Percentiles rank a stretch among this genome's conserved stretches.
These are phyloP conservation scores for Saccharomycopsis fodiens DNA, from an alignment of 805 yeast genomes.

Conservation along the genomic window DNA sequence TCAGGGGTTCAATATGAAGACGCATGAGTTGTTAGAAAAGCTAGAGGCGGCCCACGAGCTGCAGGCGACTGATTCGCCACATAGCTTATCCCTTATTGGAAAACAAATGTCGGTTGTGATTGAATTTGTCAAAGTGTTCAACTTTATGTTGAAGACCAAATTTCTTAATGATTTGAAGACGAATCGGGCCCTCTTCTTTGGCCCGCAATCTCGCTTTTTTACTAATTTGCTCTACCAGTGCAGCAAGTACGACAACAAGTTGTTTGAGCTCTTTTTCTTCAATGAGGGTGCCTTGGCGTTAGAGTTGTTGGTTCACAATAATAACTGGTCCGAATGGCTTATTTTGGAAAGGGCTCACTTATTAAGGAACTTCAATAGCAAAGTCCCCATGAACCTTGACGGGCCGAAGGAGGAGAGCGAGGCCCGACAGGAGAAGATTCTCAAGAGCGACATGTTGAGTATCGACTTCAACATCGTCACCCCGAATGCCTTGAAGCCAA, in stretches of 20 bases:
- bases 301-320: slow-evolving; percentile 6
- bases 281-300: slow-evolving; percentile 4
- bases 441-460: slow-evolving; percentile 11
- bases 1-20: not conserved
- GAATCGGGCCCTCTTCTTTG: slow-evolving; percentile 8
- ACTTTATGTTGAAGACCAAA: slow-evolving; percentile 16
- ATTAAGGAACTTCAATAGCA: slow-evolving; percentile 10
- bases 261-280: slow-evolving; percentile 13
- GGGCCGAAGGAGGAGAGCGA: not conserved
- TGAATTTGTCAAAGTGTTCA: slow-evolving; percentile 16
- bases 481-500: slow-evolving; percentile 13
- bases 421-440: not conserved
- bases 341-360: slow-evolving; percentile 5
- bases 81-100: not conserved
- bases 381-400: slow-evolving; percentile 10
- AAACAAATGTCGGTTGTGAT: not conserved
- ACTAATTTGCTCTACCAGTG: slow-evolving; percentile 19
- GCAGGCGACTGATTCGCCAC: too few species aligned
- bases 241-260: slow-evolving; percentile 12
- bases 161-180: slow-evolving; percentile 17
- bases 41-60: too few species aligned
- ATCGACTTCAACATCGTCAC: slow-evolving; percentile 16
- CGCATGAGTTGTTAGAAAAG: not conserved
- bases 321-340: slow-evolving; percentile 16
- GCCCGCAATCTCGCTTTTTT: slow-evolving; percentile 12